These are phyloP conservation scores for Whalleya microplaca DNA, from an alignment of 2,329 filamentous ascomycete species.

Conservation along the genomic window DNA sequence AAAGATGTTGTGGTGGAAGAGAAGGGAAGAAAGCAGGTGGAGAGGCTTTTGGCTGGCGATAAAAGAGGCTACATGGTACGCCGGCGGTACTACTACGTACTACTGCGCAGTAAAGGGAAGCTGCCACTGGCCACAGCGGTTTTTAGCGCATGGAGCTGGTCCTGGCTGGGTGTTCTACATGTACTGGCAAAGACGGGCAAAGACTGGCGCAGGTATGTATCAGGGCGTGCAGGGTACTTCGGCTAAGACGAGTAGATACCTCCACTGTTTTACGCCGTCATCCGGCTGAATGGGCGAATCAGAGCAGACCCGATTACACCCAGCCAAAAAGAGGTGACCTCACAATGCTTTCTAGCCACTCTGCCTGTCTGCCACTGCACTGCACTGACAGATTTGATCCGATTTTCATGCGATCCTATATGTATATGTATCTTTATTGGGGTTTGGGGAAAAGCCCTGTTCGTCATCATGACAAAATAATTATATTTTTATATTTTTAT, in stretches of 20 bases:
- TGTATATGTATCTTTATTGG: not conserved
- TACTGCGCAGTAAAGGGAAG: constrained; percentile 22
- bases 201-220: constrained; percentile 13
- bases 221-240: constrained; percentile 27
- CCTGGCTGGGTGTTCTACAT: no score
- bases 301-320: constrained; percentile 35
- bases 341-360: constrained; percentile 25
- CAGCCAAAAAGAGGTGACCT: constrained; percentile 32
- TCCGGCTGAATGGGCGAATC: constrained; percentile 40
- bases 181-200: no score
- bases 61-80: constrained; percentile 31
- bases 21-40: constrained; percentile 37
- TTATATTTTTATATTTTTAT: no score
- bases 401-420: constrained; percentile 1
- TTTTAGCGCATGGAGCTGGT: constrained; percentile 13
- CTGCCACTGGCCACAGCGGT: constrained; percentile 7
- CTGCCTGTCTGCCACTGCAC: constrained; percentile 1
- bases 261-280: constrained; percentile 19
- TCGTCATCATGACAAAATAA: not conserved
- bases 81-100: constrained; percentile 20
- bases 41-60: constrained; percentile 42
- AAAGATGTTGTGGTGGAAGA: constrained; percentile 29
- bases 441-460: not conserved
- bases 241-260: constrained; percentile 32
- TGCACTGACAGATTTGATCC: no score